phyloP scores from a whole-genome alignment of 352 stramenopile genomes.

The Globisporangium megalacanthum region DNA sequence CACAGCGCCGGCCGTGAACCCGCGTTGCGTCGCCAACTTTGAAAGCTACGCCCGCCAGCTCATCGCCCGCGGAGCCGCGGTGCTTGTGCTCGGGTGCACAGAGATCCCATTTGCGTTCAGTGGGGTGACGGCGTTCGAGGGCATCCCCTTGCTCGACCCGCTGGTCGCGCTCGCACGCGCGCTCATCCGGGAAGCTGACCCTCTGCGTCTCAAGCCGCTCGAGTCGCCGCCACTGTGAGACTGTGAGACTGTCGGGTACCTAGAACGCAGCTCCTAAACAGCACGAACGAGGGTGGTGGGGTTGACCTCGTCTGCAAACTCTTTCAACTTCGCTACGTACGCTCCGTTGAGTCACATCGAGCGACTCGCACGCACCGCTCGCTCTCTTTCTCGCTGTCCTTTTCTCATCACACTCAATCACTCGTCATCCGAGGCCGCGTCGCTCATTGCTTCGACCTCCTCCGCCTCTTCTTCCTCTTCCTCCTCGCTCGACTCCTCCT shows the following conservation, averaged over 20 bases:
- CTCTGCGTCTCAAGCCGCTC: conserved; percentile 33
- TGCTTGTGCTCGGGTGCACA: conserved; percentile 43
- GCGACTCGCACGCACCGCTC: no score
- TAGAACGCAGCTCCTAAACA: no score
- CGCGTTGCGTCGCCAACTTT: conserved; percentile 34
- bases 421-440: conserved; percentile 60
- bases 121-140: conserved; percentile 22
- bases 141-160: conserved; percentile 33
- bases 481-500: conserved; percentile 51
- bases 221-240: background rate
- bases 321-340: no score
- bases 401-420: conserved; percentile 1
- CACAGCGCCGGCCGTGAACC: conserved; percentile 28
- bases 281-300: no score
- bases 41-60: conserved; percentile 30
- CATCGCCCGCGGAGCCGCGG: conserved; percentile 24
- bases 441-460: conserved; percentile 26
- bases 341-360: no score
- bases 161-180: conserved; percentile 38
- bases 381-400: background rate
- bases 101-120: conserved; percentile 48
- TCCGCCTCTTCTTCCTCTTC: conserved; percentile 25
- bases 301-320: no score
- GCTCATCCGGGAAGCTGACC: conserved; percentile 43
- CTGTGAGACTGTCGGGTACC: background rate